Evolutionary conservation across 768 basidiomycete species (phyloP), one percentile per base, ranked within the genome.

Genomic region (Trametopsis cervina): DNA sequence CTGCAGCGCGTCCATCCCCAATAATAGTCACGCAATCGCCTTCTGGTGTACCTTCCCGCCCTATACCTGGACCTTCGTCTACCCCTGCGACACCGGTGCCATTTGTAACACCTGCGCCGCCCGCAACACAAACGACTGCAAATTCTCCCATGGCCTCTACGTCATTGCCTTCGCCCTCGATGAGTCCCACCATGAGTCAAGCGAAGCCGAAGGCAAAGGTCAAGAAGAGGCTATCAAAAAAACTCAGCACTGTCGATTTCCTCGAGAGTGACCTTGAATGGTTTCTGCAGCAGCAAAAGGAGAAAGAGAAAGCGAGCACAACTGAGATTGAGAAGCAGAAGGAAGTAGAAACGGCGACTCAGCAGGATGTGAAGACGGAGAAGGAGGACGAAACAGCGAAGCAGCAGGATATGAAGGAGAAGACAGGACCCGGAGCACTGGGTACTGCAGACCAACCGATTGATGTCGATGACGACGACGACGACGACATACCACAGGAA

Each of bases 191-290:
- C 2, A 18, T n/a, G 26, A 27, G 38, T 20, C 46, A 37, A 7
- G 9, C 22, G n/a, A 47, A 47, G 27, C 37, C 23, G 18, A 47
- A 47, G 23, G 3, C 42, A n/a, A 60, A 57, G 38, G 44, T 47
- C 23, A 58, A 55, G 47, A 54, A 48, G 46, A 46, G 42, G 25
- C 29, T 27, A 23, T 47, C 39, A 17, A 36, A 40, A 3, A 12
- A 25, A 2, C 0, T 51, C 2, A 22, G 29, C n/a, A 42, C 46
- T 4, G 46, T 50, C 12, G 58, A 56, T 42, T 57, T 51, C 43
- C 46, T 60, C 42, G 22, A 50, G 22, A 54, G 51, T 0, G 59
- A 60, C 22, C 42, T 57, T 1, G 44, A 49, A 21, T 57, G 56
- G 56, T 60, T 20, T 38, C 25, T 47, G 47, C 36, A 51, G 46